These are phyloP conservation scores for Stenocarpella maydis DNA, from an alignment of 2,329 filamentous ascomycete species.

Conservation along the genomic window DNA sequence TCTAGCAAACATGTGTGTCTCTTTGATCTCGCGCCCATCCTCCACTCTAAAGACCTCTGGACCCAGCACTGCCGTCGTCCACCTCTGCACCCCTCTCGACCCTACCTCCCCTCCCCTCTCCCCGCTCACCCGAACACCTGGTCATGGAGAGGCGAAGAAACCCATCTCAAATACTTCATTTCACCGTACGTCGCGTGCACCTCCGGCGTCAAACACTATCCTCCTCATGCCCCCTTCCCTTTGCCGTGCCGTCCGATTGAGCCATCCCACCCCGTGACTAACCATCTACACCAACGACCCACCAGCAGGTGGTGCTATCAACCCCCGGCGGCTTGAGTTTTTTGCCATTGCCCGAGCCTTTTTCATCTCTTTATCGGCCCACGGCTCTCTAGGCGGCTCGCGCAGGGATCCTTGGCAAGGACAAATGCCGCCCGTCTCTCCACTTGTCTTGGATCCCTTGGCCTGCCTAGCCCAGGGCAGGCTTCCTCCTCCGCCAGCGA, in stretches of 20 bases:
- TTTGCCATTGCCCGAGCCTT: not conserved
- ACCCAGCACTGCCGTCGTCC: not conserved
- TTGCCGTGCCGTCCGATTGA: not conserved
- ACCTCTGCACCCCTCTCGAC: not conserved
- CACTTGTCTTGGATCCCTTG: not conserved
- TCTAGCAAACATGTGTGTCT: not conserved
- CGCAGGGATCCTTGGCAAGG: not conserved
- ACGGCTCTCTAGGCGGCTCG: not conserved
- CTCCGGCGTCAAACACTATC: not conserved
- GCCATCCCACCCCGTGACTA: too few relatives aligned
- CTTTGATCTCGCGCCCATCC: not conserved
- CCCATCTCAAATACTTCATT: not conserved
- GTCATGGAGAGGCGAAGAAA: too few relatives aligned
- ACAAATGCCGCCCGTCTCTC: not conserved
- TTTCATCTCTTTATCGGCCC: not conserved
- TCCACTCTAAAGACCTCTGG: not conserved
- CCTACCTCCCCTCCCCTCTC: too few relatives aligned
- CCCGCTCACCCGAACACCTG: not conserved
- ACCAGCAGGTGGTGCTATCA: too few relatives aligned
- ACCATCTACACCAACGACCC: not conserved
- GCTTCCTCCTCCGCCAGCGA: not conserved
- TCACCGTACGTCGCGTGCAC: not conserved
- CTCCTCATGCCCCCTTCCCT: not conserved
- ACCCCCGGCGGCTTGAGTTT: too few relatives aligned
- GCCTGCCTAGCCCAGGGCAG: not conserved